Base-by-base conservation (phyloP, 805 yeast genomes). In the Saitoella complicata region DNA sequence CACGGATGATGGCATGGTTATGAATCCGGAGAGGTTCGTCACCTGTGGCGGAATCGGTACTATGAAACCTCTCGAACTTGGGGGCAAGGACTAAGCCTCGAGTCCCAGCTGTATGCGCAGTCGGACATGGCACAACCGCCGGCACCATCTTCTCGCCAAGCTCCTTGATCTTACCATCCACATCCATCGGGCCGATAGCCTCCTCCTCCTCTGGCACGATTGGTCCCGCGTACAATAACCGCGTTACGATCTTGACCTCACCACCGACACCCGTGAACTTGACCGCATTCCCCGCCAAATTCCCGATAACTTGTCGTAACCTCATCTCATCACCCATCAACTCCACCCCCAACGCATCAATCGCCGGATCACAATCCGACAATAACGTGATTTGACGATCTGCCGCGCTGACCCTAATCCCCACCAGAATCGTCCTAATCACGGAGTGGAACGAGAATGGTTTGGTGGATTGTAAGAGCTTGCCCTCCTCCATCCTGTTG, bases 401-500 rank as follows among this genome's bases (percentile, higher is more conserved):
- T 0, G 70, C 69, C 44, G 70, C 72, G 46, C 70, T 73, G 11
- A 72, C 63, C n/a, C 69, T 64, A 36, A 68, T 52, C 57, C 68
- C 70, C 32, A 71, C 55, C 6, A 73, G 1, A 49, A 51, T 68
- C 54, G 73, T 63, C 49, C 70, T 72, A 43, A 68, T 61, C 46
- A 72, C 66, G 35, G 63, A 68, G 44, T 62, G 60, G 71, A 52
- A 8, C 68, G 63, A 49, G 71, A 72, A 9, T 71, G 70, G 34
- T 64, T 58, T 46, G 58, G 62, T 11, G 63, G 68, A 34, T 32
- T 72, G 57, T 6, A 64, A 63, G 39, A 72, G 66, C 8, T 74
- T 69, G 3, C 76, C 76, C 48, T 71, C 75, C 49, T 72, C 77
- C 36, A 72, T 66, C 53, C 72, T 72, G 30, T 74, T 69, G 54